These are phyloP conservation scores for Geotrichum bryndzae DNA, from an alignment of 1,139 yeast species.

Conservation along the genomic window DNA sequence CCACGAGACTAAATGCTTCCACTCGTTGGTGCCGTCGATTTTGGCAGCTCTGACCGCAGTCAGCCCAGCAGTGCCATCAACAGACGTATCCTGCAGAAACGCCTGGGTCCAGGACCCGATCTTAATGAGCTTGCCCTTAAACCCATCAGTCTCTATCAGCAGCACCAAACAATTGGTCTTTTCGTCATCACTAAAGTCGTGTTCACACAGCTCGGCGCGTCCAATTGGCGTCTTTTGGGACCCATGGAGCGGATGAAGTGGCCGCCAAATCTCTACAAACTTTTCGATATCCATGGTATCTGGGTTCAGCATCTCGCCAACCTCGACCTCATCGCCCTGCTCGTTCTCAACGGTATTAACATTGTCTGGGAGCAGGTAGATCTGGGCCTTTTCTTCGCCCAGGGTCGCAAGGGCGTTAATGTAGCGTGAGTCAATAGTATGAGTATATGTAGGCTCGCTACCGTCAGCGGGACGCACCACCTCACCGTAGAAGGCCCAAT, in stretches of 20 bases:
- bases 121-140: constrained; percentile 23
- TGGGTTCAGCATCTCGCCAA: constrained; percentile 50
- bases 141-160: constrained; percentile 17
- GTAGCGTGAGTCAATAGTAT: constrained; percentile 41
- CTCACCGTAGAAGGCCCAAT: constrained; percentile 45
- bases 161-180: constrained; percentile 15
- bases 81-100: constrained; percentile 14
- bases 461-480: constrained; percentile 33
- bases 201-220: background rate
- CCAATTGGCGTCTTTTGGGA: constrained; percentile 33
- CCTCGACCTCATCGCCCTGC: constrained; percentile 45
- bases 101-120: constrained; percentile 26
- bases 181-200: background rate
- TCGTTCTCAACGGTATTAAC: constrained; percentile 41
- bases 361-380: constrained; percentile 38
- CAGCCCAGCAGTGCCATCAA: constrained; percentile 14
- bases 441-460: constrained; percentile 34
- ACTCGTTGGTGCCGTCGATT: constrained; percentile 4
- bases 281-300: constrained; percentile 41
- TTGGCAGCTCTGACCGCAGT: constrained; percentile 17
- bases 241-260: constrained; percentile 42
- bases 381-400: constrained; percentile 16
- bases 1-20: constrained; percentile 16
- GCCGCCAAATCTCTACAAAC: constrained; percentile 56
- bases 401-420: constrained; percentile 20